Conservation (phyloP, 352 stramenopile genomes). For the Chrysophaeum taylorii region DNA sequence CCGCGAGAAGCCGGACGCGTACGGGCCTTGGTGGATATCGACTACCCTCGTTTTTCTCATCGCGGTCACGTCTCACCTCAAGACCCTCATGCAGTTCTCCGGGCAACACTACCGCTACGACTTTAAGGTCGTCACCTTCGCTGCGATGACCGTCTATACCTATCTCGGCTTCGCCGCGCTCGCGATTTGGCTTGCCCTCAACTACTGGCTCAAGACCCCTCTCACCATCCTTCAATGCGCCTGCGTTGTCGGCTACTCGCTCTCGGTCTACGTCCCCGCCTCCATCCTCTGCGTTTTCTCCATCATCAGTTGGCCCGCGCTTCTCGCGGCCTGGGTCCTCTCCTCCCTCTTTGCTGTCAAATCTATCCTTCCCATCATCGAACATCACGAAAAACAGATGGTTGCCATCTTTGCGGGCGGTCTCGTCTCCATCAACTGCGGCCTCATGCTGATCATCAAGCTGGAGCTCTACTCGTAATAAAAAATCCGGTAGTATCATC, state of each 20-base stretch:
- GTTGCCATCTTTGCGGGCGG: neutral
- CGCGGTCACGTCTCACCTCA: conserved; percentile 11
- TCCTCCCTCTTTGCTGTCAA: neutral
- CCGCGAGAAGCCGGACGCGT: neutral
- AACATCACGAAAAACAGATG: neutral
- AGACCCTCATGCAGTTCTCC: neutral
- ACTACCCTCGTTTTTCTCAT: conserved; percentile 8
- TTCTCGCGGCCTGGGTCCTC: neutral
- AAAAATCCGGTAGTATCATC: too few species aligned
- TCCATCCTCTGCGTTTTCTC: neutral
- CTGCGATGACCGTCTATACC: neutral
- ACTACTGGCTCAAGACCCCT: neutral
- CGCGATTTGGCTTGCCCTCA: neutral
- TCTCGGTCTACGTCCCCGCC: neutral
- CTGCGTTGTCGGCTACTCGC: conserved; percentile 14
- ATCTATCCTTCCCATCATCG: neutral
- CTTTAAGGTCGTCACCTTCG: conserved; percentile 8
- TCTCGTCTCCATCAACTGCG: neutral
- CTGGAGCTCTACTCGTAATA: too few species aligned
- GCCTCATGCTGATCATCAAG: neutral
- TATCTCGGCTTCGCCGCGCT: neutral
- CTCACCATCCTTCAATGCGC: neutral
- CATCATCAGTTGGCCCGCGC: neutral
- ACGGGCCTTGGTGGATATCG: conserved; percentile 6
- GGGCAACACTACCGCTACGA: neutral